Evolutionary conservation across 2,329 filamentous ascomycete genomes (phyloP).

Genomic region (Apiospora aurea): DNA sequence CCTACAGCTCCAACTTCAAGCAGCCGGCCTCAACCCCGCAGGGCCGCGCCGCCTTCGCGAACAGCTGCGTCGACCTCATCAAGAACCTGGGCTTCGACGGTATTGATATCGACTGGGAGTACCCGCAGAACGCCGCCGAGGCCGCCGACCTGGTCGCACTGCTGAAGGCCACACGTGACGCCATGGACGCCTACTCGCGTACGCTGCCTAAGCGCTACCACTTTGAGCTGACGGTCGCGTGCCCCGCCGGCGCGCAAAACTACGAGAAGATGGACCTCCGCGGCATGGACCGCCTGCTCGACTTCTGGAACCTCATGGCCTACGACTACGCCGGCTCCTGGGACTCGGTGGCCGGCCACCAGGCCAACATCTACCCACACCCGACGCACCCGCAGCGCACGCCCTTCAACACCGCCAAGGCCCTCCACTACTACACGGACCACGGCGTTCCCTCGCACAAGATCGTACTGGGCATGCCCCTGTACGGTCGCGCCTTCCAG

Average conservation of each 20-base stretch:
- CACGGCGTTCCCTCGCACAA: conserved; percentile 71
- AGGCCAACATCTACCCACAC: conserved; percentile 77
- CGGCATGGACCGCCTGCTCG: conserved; percentile 70
- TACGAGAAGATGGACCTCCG: conserved; percentile 67
- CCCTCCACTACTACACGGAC: conserved; percentile 73
- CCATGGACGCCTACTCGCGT: conserved; percentile 64
- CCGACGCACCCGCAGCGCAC: conserved; percentile 66
- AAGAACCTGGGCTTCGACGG: conserved; percentile 82
- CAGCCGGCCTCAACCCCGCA: conserved; percentile 72
- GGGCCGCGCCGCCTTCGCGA: conserved; percentile 76
- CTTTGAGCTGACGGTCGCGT: conserved; percentile 71
- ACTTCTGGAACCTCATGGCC: conserved; percentile 86
- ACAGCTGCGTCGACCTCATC: conserved; percentile 75
- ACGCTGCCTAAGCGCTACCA: conserved; percentile 54
- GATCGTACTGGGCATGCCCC: conserved; percentile 88
- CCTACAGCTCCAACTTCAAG: conserved; percentile 86
- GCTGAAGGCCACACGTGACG: conserved; percentile 60
- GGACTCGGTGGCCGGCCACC: conserved; percentile 76
- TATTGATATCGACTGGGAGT: conserved; percentile 74
- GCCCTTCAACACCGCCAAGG: conserved; percentile 78
- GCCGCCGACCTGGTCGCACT: conserved; percentile 67
- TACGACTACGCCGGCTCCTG: conserved; percentile 90
- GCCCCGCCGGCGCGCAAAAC: conserved; percentile 68
- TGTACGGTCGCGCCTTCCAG: conserved; percentile 88
- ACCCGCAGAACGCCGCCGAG: conserved; percentile 62